A percentile compares a stretch with the other conserved stretches of the same genome.
Evolutionary conservation across 2,329 filamentous ascomycete genomes (phyloP).

Genomic region (Fusarium sp.): DNA sequence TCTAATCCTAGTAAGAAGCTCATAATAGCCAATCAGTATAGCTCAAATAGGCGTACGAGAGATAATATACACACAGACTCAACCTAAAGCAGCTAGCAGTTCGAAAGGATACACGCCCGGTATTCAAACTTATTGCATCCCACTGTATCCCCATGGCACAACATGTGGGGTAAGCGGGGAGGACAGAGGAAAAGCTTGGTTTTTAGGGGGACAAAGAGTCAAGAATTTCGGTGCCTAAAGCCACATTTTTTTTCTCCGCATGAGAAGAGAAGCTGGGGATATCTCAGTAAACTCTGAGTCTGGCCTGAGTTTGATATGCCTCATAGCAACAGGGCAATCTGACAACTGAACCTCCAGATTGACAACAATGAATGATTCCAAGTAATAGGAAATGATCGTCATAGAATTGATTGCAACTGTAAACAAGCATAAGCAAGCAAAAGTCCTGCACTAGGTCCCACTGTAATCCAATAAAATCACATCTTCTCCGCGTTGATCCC

Average conservation of each 20-base stretch:
- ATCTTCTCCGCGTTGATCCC: conserved; percentile 22
- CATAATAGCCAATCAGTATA: too few relatives aligned
- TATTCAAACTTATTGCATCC: too few relatives aligned
- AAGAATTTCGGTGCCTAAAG: conserved; percentile 28
- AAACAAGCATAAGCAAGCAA: background rate
- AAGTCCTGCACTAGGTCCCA: background rate
- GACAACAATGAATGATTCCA: fast-evolving
- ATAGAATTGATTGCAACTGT: background rate
- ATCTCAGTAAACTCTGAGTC: background rate
- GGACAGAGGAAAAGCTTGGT: conserved; percentile 17
- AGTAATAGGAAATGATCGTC: background rate
- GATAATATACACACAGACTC: too few relatives aligned
- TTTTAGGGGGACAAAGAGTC: background rate
- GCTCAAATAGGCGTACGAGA: too few relatives aligned
- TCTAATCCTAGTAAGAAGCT: too few relatives aligned
- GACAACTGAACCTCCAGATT: fast-evolving
- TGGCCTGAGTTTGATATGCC: background rate
- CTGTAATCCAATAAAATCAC: conserved; percentile 5
- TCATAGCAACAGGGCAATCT: background rate
- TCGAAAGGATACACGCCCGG: too few relatives aligned
- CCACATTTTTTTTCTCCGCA: conserved; percentile 11
- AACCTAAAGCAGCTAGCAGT: too few relatives aligned
- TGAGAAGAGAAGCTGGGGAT: background rate
- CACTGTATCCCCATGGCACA: background rate
- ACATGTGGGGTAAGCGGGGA: conserved; percentile 26